These are phyloP conservation scores for Pythium coloratum DNA, from an alignment of 352 stramenopile genomes.

Conservation along the genomic window DNA sequence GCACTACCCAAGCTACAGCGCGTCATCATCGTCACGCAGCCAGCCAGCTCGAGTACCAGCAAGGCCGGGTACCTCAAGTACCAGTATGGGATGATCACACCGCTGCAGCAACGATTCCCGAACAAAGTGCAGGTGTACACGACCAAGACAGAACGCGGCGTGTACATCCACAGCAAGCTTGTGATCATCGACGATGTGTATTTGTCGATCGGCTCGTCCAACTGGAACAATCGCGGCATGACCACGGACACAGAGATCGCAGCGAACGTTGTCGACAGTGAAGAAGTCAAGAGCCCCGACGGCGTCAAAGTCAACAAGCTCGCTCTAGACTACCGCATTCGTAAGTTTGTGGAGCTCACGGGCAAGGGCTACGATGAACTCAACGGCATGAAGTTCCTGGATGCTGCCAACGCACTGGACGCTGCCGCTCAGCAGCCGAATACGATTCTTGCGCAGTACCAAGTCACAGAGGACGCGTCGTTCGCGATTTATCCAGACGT, in stretches of 20 bases:
- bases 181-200: conserved; percentile 86
- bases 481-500: no score
- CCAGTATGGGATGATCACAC: conserved; percentile 58
- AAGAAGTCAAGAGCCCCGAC: not conserved
- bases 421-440: no score
- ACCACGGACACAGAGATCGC: conserved; percentile 67
- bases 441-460: no score
- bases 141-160: conserved; percentile 40
- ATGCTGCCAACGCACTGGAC: no score
- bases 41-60: conserved; percentile 25
- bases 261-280: conserved; percentile 46
- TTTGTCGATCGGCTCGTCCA: conserved; percentile 83
- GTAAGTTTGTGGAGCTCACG: no score
- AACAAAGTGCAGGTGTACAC: conserved; percentile 61
- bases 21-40: conserved; percentile 57
- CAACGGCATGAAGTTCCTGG: no score
- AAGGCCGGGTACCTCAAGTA: conserved; percentile 67
- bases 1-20: conserved; percentile 46
- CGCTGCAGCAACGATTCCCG: conserved; percentile 50
- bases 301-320: no score
- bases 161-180: conserved; percentile 85
- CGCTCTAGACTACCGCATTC: no score
- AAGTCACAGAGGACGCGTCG: no score
- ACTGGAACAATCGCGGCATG: conserved; percentile 91
- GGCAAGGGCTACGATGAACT: no score